Conservation (phyloP, 352 stramenopile genomes). For the Phytopythium delawarense region DNA sequence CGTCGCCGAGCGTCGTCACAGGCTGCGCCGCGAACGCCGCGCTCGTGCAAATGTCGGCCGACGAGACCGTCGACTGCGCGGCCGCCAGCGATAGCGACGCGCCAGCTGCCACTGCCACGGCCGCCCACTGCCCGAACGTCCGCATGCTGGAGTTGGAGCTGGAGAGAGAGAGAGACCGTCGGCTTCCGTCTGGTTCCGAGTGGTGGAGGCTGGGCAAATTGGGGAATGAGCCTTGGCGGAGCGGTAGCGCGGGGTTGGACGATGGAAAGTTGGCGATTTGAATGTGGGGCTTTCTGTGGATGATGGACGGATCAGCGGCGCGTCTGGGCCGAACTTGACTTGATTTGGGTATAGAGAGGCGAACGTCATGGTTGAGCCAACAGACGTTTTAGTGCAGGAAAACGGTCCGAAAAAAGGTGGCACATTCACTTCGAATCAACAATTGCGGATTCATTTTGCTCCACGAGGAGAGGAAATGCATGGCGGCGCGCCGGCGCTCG, state of each 20-base stretch:
- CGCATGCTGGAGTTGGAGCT: slow-evolving; percentile 1
- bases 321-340: background rate
- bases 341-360: background rate
- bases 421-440: background rate
- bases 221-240: background rate
- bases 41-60: slow-evolving; percentile 41
- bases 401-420: background rate
- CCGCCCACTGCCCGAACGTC: slow-evolving; percentile 10
- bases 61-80: slow-evolving; percentile 12
- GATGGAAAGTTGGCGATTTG: no score
- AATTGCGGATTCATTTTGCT: background rate
- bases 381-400: background rate
- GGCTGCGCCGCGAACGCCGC: slow-evolving; percentile 43
- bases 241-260: no score
- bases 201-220: background rate
- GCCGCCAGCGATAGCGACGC: slow-evolving; percentile 2
- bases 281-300: background rate
- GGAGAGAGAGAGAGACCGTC: background rate
- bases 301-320: background rate
- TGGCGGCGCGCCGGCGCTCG: no score
- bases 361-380: background rate
- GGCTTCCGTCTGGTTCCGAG: background rate
- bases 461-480: no score
- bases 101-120: slow-evolving; percentile 3
- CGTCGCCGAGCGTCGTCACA: slow-evolving; percentile 42